phyloP scores from a whole-genome alignment of 2,329 filamentous ascomycete species.

The Xylaria multiplex region DNA sequence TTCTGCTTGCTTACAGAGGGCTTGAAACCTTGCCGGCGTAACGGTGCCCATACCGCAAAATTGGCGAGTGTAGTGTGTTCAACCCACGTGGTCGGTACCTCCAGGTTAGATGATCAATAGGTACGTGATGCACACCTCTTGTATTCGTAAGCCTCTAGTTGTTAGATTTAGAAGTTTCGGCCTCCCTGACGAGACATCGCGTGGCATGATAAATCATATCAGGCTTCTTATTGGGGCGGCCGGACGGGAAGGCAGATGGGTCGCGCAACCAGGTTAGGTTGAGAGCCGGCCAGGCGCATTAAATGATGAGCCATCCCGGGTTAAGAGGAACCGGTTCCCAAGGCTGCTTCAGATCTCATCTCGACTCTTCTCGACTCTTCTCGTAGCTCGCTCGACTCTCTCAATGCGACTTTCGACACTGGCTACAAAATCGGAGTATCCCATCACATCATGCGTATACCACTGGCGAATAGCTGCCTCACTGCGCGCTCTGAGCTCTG shows the following conservation, averaged over 20 bases:
- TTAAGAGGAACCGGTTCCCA: background rate
- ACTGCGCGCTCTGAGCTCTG: conserved; percentile 70
- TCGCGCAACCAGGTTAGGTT: background rate
- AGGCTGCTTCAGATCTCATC: conserved; percentile 55
- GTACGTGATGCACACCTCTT: background rate
- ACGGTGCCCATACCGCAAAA: background rate
- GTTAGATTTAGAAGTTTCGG: background rate
- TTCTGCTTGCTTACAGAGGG: background rate
- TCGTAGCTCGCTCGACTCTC: conserved; percentile 71
- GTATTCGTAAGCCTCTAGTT: background rate
- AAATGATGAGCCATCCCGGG: background rate
- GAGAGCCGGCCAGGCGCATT: background rate
- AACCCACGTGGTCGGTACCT: background rate
- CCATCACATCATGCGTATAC: conserved; percentile 78
- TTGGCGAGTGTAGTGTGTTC: background rate
- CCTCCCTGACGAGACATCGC: background rate
- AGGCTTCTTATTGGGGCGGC: background rate
- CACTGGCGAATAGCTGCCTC: conserved; percentile 72
- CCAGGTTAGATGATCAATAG: background rate
- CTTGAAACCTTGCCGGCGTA: background rate
- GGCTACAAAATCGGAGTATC: conserved; percentile 74
- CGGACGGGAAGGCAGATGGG: background rate
- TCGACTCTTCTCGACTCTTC: conserved; percentile 69
- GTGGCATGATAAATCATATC: background rate
- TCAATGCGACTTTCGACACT: conserved; percentile 75